Evolutionary conservation across 2,329 filamentous ascomycete species (phyloP).

Genomic region (Neopestalotiopsis sp.): DNA sequence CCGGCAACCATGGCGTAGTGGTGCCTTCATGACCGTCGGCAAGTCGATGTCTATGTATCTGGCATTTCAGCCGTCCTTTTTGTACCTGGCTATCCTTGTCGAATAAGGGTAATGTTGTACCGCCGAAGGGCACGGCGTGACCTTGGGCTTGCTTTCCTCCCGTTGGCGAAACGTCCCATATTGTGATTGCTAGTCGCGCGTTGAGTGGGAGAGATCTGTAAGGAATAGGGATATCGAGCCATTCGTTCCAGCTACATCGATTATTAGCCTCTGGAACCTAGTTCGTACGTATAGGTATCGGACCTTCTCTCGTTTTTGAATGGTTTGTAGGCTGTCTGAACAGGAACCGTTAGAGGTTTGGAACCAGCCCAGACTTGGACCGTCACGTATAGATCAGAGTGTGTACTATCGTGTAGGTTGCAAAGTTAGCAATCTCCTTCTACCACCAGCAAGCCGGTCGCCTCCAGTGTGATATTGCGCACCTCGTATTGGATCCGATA

Average conservation of each 20-base stretch:
- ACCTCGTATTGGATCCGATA: constrained; percentile 84
- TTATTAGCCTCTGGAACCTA: constrained; percentile 20
- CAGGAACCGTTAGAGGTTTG: constrained; percentile 88
- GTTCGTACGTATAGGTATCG: not conserved
- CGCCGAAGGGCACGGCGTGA: constrained; percentile 89
- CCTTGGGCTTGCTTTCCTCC: constrained; percentile 72
- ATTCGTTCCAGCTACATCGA: constrained; percentile 82
- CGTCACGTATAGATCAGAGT: constrained; percentile 91
- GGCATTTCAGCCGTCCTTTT: constrained; percentile 91
- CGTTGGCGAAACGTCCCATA: constrained; percentile 91
- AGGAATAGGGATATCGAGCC: constrained; percentile 85
- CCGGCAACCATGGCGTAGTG: constrained; percentile 73
- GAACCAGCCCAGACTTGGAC: constrained; percentile 95
- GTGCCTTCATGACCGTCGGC: constrained; percentile 86
- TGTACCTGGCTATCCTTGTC: constrained; percentile 89
- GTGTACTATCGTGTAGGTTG: constrained; percentile 53
- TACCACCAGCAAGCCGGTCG: not conserved
- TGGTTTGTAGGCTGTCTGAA: constrained; percentile 90
- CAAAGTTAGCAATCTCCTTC: constrained; percentile 29
- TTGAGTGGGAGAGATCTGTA: constrained; percentile 83
- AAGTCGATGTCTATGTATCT: constrained; percentile 78
- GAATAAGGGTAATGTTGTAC: constrained; percentile 90
- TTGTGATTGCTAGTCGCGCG: constrained; percentile 85
- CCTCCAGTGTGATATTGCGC: constrained; percentile 21
- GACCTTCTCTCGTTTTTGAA: constrained; percentile 77